A percentile compares a stretch with the other conserved stretches of the same genome.
phyloP scores from a whole-genome alignment of 1,139 yeast genomes.

The Hemisphaericaspora lyxosophila region DNA sequence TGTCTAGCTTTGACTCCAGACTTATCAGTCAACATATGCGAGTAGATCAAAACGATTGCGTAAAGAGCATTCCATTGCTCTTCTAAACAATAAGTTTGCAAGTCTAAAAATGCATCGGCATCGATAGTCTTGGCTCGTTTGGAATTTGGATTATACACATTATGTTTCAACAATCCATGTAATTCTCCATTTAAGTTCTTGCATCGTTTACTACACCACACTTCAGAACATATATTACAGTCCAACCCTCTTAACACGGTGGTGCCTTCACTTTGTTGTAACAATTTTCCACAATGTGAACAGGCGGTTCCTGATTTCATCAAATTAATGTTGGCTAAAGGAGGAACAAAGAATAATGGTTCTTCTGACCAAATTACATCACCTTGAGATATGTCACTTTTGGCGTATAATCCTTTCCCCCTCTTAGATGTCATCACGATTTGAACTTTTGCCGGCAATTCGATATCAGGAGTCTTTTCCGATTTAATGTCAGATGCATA shows the following conservation, averaged over 20 bases:
- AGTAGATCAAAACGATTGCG: constrained; percentile 60
- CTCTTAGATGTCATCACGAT: constrained; percentile 43
- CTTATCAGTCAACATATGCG: constrained; percentile 48
- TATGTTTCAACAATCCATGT: constrained; percentile 64
- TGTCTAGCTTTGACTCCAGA: constrained; percentile 40
- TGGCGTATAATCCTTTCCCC: constrained; percentile 53
- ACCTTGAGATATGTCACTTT: constrained; percentile 46
- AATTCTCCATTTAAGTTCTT: constrained; percentile 50
- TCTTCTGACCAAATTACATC: constrained; percentile 57
- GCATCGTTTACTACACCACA: constrained; percentile 74
- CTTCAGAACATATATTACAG: constrained; percentile 63
- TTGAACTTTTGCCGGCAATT: constrained; percentile 47
- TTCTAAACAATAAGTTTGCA: constrained; percentile 62
- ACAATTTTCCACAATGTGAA: constrained; percentile 70
- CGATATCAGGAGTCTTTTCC: constrained; percentile 47
- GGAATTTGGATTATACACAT: constrained; percentile 25
- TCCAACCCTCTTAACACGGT: constrained; percentile 55
- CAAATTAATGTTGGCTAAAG: constrained; percentile 63
- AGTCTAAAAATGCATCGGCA: constrained; percentile 50
- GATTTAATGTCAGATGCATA: constrained; percentile 60
- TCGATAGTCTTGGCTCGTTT: constrained; percentile 34
- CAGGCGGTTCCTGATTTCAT: constrained; percentile 74
- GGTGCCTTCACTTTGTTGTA: constrained; percentile 35
- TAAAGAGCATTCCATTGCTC: constrained; percentile 71
- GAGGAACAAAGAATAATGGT: constrained; percentile 70